Conservation (phyloP, 495 filamentous ascomycete species). For the Stereocaulon alpinum region DNA sequence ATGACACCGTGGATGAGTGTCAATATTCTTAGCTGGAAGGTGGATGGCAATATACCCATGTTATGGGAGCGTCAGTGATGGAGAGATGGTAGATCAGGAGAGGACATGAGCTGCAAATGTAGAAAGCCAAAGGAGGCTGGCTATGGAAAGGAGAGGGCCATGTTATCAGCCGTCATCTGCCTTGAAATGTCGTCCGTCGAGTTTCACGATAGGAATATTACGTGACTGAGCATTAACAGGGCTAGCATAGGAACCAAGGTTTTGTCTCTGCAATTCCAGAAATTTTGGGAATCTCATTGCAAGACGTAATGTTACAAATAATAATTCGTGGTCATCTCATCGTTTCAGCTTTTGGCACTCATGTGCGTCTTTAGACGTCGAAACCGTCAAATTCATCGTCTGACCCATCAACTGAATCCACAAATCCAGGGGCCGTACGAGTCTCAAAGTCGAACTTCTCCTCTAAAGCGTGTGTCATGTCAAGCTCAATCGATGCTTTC, state of each 20-base stretch:
- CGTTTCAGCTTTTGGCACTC: neutral
- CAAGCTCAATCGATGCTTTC: constrained; percentile 1
- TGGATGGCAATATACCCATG: too few relatives aligned
- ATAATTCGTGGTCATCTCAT: neutral
- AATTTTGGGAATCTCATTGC: neutral
- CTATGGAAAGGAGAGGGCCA: too few relatives aligned
- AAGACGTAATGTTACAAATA: neutral
- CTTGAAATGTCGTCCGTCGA: too few relatives aligned
- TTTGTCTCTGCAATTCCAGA: neutral
- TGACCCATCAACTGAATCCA: neutral
- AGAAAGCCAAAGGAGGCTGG: too few relatives aligned
- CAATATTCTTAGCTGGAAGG: too few relatives aligned
- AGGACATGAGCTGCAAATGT: neutral
- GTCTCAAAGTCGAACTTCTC: constrained; percentile 9
- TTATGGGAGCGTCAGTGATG: neutral
- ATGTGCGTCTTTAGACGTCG: too few relatives aligned
- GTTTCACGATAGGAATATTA: too few relatives aligned
- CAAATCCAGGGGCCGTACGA: neutral
- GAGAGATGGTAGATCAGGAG: neutral
- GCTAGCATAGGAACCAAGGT: neutral
- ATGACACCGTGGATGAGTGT: too few relatives aligned
- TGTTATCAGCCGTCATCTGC: too few relatives aligned
- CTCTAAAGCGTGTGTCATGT: constrained; percentile 8
- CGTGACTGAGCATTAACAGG: too few relatives aligned
- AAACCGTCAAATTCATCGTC: neutral